These are phyloP conservation scores for Plasmodium cynomolgi DNA, from an alignment of 169 alveolate genomes.

Conservation along the genomic window DNA sequence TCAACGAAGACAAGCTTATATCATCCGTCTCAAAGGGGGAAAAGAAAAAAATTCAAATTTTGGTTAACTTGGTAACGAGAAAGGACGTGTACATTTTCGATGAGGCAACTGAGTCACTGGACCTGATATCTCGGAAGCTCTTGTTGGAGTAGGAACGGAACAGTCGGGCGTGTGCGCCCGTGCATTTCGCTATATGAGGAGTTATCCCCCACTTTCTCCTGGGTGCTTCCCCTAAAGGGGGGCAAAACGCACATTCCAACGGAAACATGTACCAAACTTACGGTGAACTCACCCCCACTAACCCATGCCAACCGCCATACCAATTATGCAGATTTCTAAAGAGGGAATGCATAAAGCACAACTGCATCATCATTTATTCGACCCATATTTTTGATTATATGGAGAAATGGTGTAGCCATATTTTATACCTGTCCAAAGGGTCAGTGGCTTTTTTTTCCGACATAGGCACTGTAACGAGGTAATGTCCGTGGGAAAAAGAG, in stretches of 20 bases:
- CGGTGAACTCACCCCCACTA: background rate
- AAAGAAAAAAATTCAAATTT: slow-evolving; percentile 71
- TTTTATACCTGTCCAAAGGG: slow-evolving; percentile 61
- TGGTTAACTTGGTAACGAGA: slow-evolving; percentile 42
- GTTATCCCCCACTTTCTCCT: background rate
- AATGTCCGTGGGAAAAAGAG: background rate
- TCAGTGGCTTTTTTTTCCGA: slow-evolving; percentile 36
- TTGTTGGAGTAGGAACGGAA: slow-evolving; percentile 45
- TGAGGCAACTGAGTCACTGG: slow-evolving; percentile 71
- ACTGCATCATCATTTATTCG: slow-evolving; percentile 65
- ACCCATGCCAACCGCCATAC: background rate
- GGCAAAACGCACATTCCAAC: background rate
- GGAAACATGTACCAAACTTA: background rate
- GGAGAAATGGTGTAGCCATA: slow-evolving; percentile 71
- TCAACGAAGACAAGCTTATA: slow-evolving; percentile 53
- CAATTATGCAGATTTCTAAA: slow-evolving; percentile 31
- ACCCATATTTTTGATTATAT: slow-evolving; percentile 71
- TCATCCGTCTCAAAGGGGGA: slow-evolving; percentile 63
- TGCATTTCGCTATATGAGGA: background rate
- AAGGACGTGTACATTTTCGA: slow-evolving; percentile 71
- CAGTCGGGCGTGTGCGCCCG: background rate
- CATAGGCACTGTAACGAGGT: slow-evolving; percentile 33
- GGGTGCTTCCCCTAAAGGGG: background rate
- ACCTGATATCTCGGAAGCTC: slow-evolving; percentile 58
- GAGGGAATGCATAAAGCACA: slow-evolving; percentile 53